Evolutionary conservation across 2,329 filamentous ascomycete genomes (phyloP), one percentile per base, ranked within the genome.

Genomic region (Ramularia collo-cygni): DNA sequence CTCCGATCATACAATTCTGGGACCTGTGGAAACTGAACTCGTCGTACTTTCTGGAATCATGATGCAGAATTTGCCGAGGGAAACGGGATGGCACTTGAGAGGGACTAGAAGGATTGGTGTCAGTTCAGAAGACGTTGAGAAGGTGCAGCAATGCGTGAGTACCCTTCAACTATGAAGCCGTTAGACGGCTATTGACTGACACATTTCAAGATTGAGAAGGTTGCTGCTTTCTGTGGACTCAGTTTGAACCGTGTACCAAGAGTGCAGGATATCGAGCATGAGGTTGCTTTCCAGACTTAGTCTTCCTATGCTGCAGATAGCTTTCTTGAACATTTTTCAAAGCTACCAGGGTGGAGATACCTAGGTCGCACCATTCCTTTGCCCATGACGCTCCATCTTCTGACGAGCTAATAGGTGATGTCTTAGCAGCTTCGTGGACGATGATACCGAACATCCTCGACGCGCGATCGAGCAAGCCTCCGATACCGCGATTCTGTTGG

Each of bases 1-100:
- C 1, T 71, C 69, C 8, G 74, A 79, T 53, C 69, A 75, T 17
- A 8, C 64, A 46, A 70, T 78, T 8, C 56, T 79, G 3, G 69
- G 69, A 13, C 70, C 71, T 8, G 43, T 74, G 3, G 75, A 76
- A 34, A 77, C 75, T 1, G 70, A 78, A 49, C 57, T 78, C 7
- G 67, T 75, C 1, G 71, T 75, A 1, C 56, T 77, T 3, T 59
- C 66, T 3, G 71, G 68, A 1, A 77, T 79, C 40, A 74, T 77
- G 70, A 72, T 72, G 4, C 75, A 79, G 52, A 77, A 78, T 42
- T 53, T 78, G 13, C 59, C 58, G 0, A 58, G 62, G 1, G 70
- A 76, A 54, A 73, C 74, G 2, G 67, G 64, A 12, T 79, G 75
- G 74, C 75, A 79, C 57, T 62, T 75, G 21, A 57, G 71, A 19